Percentiles rank a stretch among this genome's conserved stretches.
Evolutionary conservation across 495 filamentous ascomycete species (phyloP).

Genomic region (Neurospora sp.): DNA sequence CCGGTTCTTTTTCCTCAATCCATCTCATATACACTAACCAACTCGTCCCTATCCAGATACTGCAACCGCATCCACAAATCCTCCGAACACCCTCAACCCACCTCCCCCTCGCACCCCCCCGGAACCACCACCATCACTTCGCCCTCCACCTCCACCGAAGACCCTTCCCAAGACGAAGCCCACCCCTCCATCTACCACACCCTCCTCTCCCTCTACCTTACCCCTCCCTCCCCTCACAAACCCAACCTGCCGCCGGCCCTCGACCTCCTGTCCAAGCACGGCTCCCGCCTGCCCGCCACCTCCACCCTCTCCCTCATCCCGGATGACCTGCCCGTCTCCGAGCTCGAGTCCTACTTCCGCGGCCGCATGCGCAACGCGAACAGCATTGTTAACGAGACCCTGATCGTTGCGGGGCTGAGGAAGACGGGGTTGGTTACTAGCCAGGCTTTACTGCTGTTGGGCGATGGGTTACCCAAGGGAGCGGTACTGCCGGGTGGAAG

Average conservation of each 20-base stretch:
- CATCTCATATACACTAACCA: neutral
- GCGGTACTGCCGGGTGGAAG: constrained; percentile 31
- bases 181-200: constrained; percentile 78
- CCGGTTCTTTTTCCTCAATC: neutral
- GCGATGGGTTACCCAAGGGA: constrained; percentile 41
- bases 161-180: constrained; percentile 38
- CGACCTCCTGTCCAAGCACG: constrained; percentile 79
- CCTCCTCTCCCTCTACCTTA: constrained; percentile 81
- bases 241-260: constrained; percentile 72
- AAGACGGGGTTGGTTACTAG: constrained; percentile 62
- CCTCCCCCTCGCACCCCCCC: constrained; percentile 16
- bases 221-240: constrained; percentile 63
- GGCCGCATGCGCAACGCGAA: constrained; percentile 85
- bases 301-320: constrained; percentile 83
- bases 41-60: constrained; percentile 44
- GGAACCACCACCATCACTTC: neutral
- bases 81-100: constrained; percentile 27
- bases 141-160: constrained; percentile 29
- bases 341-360: constrained; percentile 85
- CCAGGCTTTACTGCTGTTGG: constrained; percentile 60
- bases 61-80: constrained; percentile 72
- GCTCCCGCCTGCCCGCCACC: constrained; percentile 77
- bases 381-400: constrained; percentile 62
- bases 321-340: constrained; percentile 57
- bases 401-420: constrained; percentile 61